A percentile compares a stretch with the other conserved stretches of the same genome.
Conservation (phyloP, 2,329 filamentous ascomycete species). For the Ceratocystis papillata region DNA sequence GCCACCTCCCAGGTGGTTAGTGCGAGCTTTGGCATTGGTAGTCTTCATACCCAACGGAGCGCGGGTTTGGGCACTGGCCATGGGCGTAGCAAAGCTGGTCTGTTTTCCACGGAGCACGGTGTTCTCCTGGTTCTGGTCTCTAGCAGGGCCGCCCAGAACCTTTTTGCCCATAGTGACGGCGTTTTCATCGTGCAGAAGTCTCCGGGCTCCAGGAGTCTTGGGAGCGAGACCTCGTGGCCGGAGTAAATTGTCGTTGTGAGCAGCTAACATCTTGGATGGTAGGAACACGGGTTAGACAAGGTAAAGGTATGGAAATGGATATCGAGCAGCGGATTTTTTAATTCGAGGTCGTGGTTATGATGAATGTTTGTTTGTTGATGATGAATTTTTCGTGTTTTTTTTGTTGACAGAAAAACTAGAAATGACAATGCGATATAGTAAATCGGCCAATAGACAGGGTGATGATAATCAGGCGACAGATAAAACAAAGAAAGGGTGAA, state of each 20-base stretch:
- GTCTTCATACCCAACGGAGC: slow-evolving; percentile 89
- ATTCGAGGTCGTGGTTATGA: neutral
- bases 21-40: slow-evolving; percentile 77
- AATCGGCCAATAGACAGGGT: neutral
- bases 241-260: slow-evolving; percentile 68
- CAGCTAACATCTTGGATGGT: slow-evolving; percentile 53
- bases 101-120: slow-evolving; percentile 19
- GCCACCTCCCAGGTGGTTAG: slow-evolving; percentile 47
- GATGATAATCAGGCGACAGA: slow-evolving; percentile 3
- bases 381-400: neutral
- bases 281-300: neutral
- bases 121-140: slow-evolving; percentile 21
- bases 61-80: slow-evolving; percentile 44
- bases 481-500: neutral
- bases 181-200: slow-evolving; percentile 77
- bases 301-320: neutral
- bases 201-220: slow-evolving; percentile 68
- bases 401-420: neutral
- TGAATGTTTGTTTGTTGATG: neutral
- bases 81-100: slow-evolving; percentile 16
- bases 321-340: neutral
- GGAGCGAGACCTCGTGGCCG: slow-evolving; percentile 38
- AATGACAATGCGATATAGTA: neutral
- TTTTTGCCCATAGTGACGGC: slow-evolving; percentile 30
- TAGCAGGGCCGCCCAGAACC: slow-evolving; percentile 18